phyloP scores from a whole-genome alignment of 2,329 filamentous ascomycete species.

The Ceratocystis variospora region DNA sequence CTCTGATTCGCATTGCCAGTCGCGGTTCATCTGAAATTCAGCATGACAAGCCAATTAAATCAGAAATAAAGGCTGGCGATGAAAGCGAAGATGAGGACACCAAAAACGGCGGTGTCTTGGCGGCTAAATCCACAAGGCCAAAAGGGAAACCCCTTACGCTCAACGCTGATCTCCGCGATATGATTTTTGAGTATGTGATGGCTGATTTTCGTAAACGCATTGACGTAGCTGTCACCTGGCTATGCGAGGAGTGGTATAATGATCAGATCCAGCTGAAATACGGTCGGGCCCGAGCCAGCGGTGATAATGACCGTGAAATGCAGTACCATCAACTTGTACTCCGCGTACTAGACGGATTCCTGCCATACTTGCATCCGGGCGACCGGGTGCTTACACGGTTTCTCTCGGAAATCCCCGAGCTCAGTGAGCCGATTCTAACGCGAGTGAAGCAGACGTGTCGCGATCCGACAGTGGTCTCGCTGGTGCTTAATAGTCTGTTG shows the following conservation, averaged over 20 bases:
- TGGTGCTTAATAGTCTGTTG: conserved; percentile 50
- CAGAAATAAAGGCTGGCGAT: neutral
- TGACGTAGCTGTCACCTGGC: conserved; percentile 81
- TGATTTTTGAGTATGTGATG: conserved; percentile 71
- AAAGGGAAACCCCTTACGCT: conserved; percentile 31
- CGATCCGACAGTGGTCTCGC: conserved; percentile 49
- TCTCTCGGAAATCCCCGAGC: conserved; percentile 74
- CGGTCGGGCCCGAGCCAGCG: too few species aligned
- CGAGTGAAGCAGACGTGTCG: conserved; percentile 55
- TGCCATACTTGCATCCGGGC: conserved; percentile 79
- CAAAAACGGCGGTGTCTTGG: conserved; percentile 1
- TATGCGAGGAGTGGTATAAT: conserved; percentile 97
- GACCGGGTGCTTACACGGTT: conserved; percentile 87
- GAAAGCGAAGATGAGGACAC: conserved; percentile 20
- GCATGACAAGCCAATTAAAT: conserved; percentile 23
- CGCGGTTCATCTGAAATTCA: conserved; percentile 8
- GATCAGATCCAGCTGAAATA: conserved; percentile 35
- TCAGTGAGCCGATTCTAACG: conserved; percentile 57
- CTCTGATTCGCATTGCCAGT: conserved; percentile 63
- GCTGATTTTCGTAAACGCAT: conserved; percentile 86
- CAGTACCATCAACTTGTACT: conserved; percentile 71
- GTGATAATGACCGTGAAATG: conserved; percentile 21
- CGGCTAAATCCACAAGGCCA: conserved; percentile 7
- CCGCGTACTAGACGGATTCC: conserved; percentile 72
- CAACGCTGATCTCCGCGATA: conserved; percentile 60